Evolutionary conservation across 257 asterid genomes (phyloP).

Genomic region (Solanum corneliomulleri): DNA sequence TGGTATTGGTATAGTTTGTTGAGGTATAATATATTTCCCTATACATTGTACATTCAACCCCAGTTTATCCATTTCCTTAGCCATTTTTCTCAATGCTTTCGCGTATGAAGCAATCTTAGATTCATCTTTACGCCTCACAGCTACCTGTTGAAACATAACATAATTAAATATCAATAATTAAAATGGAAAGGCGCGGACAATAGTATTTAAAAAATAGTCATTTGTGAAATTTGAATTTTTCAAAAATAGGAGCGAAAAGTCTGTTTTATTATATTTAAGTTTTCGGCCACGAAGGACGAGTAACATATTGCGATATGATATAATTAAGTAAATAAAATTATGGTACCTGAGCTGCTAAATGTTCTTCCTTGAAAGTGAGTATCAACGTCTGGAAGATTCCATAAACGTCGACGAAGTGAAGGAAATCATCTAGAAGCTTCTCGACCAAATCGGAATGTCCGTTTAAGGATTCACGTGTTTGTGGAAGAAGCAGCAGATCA

Average conservation of each 20-base stretch:
- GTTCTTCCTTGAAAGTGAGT: constrained; percentile 48
- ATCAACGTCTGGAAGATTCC: constrained; percentile 57
- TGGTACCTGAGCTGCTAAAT: constrained; percentile 29
- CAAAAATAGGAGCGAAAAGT: not conserved
- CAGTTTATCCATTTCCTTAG: constrained; percentile 48
- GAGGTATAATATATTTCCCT: constrained; percentile 11
- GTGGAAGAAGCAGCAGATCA: constrained; percentile 76
- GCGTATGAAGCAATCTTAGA: constrained; percentile 9
- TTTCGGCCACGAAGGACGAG: too few relatives aligned
- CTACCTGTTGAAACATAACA: constrained; percentile 8
- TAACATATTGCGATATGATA: not conserved
- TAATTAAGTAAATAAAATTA: not conserved
- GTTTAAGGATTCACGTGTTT: constrained; percentile 47
- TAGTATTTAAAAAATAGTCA: not conserved
- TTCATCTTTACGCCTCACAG: constrained; percentile 44
- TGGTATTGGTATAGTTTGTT: not conserved
- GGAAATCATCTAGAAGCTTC: constrained; percentile 63
- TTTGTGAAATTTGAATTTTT: not conserved
- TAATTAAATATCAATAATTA: not conserved
- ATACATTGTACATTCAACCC: constrained; percentile 4
- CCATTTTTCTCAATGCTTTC: constrained; percentile 33
- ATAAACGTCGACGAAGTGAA: constrained; percentile 56
- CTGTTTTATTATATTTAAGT: too few relatives aligned
- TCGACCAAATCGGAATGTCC: constrained; percentile 28
- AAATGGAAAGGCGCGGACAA: not conserved